Conservation (phyloP, 2,329 filamentous ascomycete genomes). For the Cytospora leucostoma region DNA sequence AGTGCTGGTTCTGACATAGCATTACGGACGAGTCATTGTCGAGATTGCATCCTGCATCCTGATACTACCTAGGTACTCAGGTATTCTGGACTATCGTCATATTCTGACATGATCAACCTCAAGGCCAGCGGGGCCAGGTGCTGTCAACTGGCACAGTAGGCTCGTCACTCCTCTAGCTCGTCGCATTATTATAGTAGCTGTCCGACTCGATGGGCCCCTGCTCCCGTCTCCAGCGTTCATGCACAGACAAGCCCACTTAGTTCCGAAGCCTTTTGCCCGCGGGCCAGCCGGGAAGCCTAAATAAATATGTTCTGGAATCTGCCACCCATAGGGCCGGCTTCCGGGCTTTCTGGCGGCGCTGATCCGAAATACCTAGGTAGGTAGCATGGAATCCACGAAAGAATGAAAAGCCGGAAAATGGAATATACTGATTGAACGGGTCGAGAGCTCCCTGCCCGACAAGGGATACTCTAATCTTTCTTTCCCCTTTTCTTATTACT, state of each 20-base stretch:
- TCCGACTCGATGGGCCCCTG: constrained; percentile 5
- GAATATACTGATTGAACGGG: too few species aligned
- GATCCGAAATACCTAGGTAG: not conserved
- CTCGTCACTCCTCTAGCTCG: too few species aligned
- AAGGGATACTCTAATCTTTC: too few species aligned
- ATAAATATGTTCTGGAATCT: not conserved
- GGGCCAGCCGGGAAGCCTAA: not conserved
- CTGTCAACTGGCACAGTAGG: not conserved
- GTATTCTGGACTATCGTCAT: not conserved
- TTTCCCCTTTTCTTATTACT: too few species aligned
- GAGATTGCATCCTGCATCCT: too few species aligned
- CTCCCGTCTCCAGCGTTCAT: constrained; percentile 19
- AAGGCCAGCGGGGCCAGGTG: not conserved
- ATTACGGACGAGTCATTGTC: not conserved
- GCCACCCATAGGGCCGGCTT: not conserved
- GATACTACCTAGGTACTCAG: not conserved
- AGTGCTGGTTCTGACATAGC: not conserved
- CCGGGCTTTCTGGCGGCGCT: not conserved
- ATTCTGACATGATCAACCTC: not conserved
- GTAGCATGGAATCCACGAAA: not conserved
- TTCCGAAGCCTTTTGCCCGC: constrained; percentile 3
- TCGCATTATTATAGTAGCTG: not conserved
- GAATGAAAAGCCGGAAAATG: not conserved
- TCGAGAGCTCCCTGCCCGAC: too few species aligned
- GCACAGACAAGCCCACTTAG: constrained; percentile 12